These are phyloP conservation scores for Protomyces macrosporus DNA, from an alignment of 1,139 yeast genomes.

Conservation along the genomic window DNA sequence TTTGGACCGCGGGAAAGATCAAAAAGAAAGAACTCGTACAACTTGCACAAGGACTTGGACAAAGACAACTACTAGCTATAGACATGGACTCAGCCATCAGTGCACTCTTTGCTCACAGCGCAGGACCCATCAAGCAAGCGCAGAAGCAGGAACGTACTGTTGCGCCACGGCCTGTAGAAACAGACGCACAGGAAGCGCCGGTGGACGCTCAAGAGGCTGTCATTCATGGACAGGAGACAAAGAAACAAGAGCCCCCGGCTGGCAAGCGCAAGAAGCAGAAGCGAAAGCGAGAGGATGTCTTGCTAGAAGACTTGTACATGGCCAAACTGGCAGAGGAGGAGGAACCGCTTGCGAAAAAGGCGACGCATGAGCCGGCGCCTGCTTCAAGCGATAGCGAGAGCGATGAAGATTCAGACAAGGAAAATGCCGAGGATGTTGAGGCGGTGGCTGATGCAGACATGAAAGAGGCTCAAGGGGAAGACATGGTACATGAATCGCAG, in stretches of 20 bases:
- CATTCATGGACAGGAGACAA: conserved; percentile 7
- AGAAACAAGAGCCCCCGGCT: conserved; percentile 20
- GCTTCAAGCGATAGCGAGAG: conserved; percentile 19
- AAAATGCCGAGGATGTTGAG: conserved; percentile 35
- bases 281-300: conserved; percentile 27
- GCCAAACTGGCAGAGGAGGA: conserved; percentile 33
- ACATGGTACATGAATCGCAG: conserved; percentile 38
- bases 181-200: background rate
- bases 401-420: conserved; percentile 32
- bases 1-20: background rate
- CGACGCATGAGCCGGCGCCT: background rate
- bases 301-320: conserved; percentile 34
- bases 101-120: background rate
- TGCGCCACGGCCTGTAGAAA: conserved; percentile 31
- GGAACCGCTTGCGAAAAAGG: conserved; percentile 9
- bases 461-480: conserved; percentile 29
- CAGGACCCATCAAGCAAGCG: conserved; percentile 14
- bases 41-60: no score
- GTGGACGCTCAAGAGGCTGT: conserved; percentile 19
- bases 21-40: background rate
- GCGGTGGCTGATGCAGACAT: conserved; percentile 36
- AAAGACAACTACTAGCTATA: no score
- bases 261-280: conserved; percentile 24
- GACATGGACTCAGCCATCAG: background rate
- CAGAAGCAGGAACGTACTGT: conserved; percentile 11